These are phyloP conservation scores for Aleurites moluccanus DNA, from an alignment of 441 rosid species.

Conservation along the genomic window DNA sequence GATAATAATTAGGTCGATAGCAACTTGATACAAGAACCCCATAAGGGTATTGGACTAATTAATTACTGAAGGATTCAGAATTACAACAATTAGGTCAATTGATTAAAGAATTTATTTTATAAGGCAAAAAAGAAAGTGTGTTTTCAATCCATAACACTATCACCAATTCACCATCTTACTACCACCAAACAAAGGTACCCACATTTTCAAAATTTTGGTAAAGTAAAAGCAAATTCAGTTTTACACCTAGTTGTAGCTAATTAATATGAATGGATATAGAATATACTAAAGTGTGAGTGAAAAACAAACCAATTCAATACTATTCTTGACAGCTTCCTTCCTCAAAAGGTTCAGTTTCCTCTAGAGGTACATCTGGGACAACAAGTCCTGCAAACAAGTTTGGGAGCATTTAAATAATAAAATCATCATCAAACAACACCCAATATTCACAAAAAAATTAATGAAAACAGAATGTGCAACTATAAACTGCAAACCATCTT, in stretches of 20 bases:
- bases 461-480: neutral
- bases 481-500: neutral
- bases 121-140: neutral
- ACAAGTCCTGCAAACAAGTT: constrained; percentile 66
- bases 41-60: neutral
- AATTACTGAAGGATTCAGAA: neutral
- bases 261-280: neutral
- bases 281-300: neutral
- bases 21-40: neutral
- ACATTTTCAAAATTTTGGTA: neutral
- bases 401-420: constrained; percentile 10
- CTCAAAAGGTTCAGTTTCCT: constrained; percentile 75
- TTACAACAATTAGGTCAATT: neutral
- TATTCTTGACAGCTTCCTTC: constrained; percentile 58
- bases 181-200: neutral
- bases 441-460: constrained; percentile 1
- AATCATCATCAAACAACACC: constrained; percentile 1
- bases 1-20: neutral
- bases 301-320: constrained; percentile 67
- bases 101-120: neutral
- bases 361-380: constrained; percentile 93
- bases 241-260: neutral
- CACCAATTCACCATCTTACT: neutral
- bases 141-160: neutral
- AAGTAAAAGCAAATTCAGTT: constrained; percentile 8